A percentile compares a stretch with the other conserved stretches of the same genome.
Conservation (phyloP, 192 early-diverging fungal genomes). For the Allomyces arbusculus region DNA sequence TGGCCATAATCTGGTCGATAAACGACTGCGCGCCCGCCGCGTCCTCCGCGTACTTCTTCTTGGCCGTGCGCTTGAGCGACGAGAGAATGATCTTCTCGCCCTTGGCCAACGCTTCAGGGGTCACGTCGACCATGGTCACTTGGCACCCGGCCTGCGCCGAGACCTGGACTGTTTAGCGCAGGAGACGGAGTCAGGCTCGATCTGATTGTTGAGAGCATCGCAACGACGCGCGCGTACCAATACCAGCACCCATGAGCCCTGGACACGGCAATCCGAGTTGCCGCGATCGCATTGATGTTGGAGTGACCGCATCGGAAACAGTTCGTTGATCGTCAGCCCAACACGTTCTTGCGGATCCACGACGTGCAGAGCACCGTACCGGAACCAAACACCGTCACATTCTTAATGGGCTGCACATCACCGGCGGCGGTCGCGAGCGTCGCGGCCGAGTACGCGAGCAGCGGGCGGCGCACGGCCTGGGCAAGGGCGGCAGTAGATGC, state of each 20-base stretch:
- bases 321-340: too few species aligned
- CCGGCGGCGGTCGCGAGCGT: background rate
- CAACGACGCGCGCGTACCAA: constrained; percentile 7
- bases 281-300: too few species aligned
- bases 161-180: constrained; percentile 35
- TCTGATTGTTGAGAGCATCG: too few species aligned
- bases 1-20: constrained; percentile 46
- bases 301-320: too few species aligned
- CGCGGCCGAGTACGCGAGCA: background rate
- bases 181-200: too few species aligned
- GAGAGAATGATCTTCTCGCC: constrained; percentile 61
- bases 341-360: too few species aligned
- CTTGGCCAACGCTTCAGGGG: constrained; percentile 44
- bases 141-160: constrained; percentile 56
- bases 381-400: constrained; percentile 64
- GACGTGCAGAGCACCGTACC: constrained; percentile 14
- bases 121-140: constrained; percentile 76
- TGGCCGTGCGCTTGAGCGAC: constrained; percentile 73
- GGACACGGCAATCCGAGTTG: too few species aligned
- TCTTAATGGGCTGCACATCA: constrained; percentile 21
- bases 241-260: constrained; percentile 62
- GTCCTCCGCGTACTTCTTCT: constrained; percentile 67
- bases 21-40: constrained; percentile 33
- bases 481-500: background rate
- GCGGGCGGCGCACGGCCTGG: background rate